Base-by-base conservation (phyloP, 2,329 filamentous ascomycete genomes). In the Aspergillus latus region DNA sequence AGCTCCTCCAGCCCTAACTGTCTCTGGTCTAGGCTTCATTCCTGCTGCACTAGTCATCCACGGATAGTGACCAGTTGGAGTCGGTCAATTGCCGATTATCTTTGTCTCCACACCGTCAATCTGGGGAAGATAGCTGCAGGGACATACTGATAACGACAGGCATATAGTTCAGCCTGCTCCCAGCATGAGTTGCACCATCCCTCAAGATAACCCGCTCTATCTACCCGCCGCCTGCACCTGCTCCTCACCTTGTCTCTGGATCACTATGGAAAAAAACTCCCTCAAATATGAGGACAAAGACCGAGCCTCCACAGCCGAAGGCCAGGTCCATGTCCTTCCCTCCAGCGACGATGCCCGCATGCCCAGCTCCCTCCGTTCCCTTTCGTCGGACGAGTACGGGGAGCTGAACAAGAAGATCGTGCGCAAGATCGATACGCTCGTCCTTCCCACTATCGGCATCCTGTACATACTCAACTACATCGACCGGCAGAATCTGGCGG, bases 391-490 rank as follows among this genome's bases (percentile, higher is more conserved):
- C 28, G 69, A 71, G 16, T 44, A 67, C 4, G 42, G 54, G 4
- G 2, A 21, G 2, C 61, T 71, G 45, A 67, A 66, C 53, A 56
- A 52, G 52, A 67, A 59, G 16, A 45, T 67, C 13, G 61, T 67
- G 21, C 65, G 62, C n/a, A 72, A 70, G 58, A 57, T 72, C n/a
- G 70, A 72, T 48, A 54, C 68, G 3, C 39, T 67, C 7, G 59
- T 72, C 4, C 59, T 72, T 1, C 69, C 69, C 2, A 68, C 64
- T 3, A 69, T 74, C 48, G 65, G 68, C 0, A 69, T 76, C 28
- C 49, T 76, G 5, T 76, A 76, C 59, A 75, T 76, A 26, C 59
- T 76, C 28, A 76, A 76, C 61, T 76, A 75, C 47, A 62, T 77
- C 53, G 74, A 76, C 57, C 66, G 74, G 3, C 69, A 73, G 45